phyloP scores from a whole-genome alignment of 305 asterid genomes.

The Fraxinus baroniana region DNA sequence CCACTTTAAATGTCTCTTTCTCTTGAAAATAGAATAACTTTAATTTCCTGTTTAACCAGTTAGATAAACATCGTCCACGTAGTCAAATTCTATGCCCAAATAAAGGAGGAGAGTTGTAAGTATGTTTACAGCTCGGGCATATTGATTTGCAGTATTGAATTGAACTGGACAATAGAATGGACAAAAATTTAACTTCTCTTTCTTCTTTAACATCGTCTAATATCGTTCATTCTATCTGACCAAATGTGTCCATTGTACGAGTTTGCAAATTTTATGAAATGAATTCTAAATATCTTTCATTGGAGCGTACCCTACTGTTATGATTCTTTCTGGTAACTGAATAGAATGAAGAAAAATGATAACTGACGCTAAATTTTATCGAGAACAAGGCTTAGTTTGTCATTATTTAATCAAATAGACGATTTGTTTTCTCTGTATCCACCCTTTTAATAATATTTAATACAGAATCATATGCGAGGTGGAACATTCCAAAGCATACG shows the following conservation, averaged over 20 bases:
- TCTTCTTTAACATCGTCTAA: no score
- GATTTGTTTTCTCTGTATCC: not conserved
- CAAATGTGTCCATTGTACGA: no score
- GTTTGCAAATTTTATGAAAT: no score
- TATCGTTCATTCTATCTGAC: no score
- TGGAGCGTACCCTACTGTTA: no score
- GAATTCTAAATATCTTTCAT: no score
- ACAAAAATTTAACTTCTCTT: no score
- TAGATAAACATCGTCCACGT: not conserved
- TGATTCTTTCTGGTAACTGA: no score
- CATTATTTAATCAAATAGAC: not conserved
- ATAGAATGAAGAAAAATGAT: not conserved
- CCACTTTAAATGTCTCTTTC: not conserved
- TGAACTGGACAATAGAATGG: no score
- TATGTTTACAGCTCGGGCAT: no score
- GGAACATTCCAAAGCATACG: not conserved
- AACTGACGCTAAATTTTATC: not conserved
- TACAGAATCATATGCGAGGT: not conserved
- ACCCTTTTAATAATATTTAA: not conserved
- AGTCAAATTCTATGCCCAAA: not conserved
- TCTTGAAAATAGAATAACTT: not conserved
- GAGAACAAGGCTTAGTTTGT: not conserved
- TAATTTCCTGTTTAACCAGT: not conserved
- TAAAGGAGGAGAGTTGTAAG: not conserved
- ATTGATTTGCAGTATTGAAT: no score